phyloP scores from a whole-genome alignment of 2,329 filamentous ascomycete genomes.

The Fusarium foetens region DNA sequence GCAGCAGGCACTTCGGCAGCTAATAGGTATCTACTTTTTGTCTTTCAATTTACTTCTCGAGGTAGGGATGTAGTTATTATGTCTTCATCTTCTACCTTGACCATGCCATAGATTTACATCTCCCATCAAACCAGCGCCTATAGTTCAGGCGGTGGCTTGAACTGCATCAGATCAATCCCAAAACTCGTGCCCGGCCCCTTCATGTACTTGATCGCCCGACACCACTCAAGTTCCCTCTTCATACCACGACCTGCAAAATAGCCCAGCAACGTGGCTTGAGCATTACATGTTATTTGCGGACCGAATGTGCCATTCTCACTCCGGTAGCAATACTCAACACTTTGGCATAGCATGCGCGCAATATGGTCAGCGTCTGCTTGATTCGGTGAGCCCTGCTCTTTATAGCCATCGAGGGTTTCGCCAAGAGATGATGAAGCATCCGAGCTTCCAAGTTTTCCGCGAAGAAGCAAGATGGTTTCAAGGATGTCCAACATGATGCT shows the following conservation, averaged over 20 bases:
- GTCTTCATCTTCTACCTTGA: rapidly evolving
- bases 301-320: slow-evolving; percentile 16
- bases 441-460: rapidly evolving
- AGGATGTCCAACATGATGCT: slow-evolving; percentile 5
- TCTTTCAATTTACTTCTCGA: too few species aligned
- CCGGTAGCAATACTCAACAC: slow-evolving; percentile 11
- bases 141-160: not conserved
- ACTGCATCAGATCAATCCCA: slow-evolving; percentile 14
- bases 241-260: not conserved
- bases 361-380: not conserved
- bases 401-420: rapidly evolving
- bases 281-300: slow-evolving; percentile 11
- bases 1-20: too few species aligned
- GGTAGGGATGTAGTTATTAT: not conserved
- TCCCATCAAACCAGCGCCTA: rapidly evolving
- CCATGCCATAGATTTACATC: too few species aligned
- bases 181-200: not conserved
- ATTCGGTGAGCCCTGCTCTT: rapidly evolving
- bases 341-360: slow-evolving; percentile 3
- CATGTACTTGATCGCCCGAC: not conserved
- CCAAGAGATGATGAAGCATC: rapidly evolving
- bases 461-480: not conserved
- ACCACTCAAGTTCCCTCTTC: not conserved
- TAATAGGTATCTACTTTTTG: too few species aligned
- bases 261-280: not conserved